These are phyloP conservation scores for Cafeteria roenbergensis DNA, from an alignment of 108 stramenopile genomes.

Conservation along the genomic window DNA sequence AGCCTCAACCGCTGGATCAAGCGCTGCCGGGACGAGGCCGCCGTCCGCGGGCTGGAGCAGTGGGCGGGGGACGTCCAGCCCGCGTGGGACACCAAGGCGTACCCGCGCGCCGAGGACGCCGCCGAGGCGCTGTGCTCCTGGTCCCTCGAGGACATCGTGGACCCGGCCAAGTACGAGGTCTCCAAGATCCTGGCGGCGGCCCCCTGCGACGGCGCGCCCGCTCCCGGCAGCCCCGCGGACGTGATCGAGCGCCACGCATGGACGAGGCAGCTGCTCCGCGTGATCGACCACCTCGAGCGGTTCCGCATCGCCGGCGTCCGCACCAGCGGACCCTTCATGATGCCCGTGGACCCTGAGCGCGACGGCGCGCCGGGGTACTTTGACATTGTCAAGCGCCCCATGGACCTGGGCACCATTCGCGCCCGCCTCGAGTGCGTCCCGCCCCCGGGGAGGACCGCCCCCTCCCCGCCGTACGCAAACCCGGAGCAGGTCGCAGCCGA, in stretches of 20 bases:
- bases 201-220: no score
- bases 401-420: conserved; percentile 10
- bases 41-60: no score
- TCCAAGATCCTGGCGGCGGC: no score
- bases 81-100: no score
- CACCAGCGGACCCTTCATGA: conserved; percentile 1
- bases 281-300: background rate
- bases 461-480: background rate
- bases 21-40: background rate
- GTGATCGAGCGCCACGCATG: no score
- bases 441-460: background rate
- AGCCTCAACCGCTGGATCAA: background rate
- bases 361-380: conserved; percentile 13
- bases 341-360: conserved; percentile 11
- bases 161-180: no score
- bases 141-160: no score
- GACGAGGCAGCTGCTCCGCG: background rate
- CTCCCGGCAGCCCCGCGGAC: no score
- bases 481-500: background rate
- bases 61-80: no score
- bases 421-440: conserved; percentile 5
- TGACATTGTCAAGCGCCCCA: conserved; percentile 1
- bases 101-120: no score
- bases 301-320: background rate
- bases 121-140: no score